Evolutionary conservation across 345 rosid species (phyloP).

Genomic region (Ricinus communis): DNA sequence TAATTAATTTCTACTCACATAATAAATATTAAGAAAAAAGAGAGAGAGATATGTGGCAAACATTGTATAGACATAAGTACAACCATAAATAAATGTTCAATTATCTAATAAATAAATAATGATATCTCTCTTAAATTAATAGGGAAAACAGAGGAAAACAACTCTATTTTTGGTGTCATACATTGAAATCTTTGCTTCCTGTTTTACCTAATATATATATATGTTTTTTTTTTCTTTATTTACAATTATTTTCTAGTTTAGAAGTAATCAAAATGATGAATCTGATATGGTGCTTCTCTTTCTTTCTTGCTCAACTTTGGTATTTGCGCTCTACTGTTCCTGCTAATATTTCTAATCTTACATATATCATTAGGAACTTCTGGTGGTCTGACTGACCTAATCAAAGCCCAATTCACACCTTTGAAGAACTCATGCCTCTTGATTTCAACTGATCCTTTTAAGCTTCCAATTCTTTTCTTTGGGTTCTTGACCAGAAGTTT

Average conservation of each 20-base stretch:
- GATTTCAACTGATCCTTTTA: conserved; percentile 75
- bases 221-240: conserved; percentile 20
- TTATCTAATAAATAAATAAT: not conserved
- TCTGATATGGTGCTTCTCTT: conserved; percentile 73
- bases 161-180: conserved; percentile 12
- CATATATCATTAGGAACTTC: conserved; percentile 52
- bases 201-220: conserved; percentile 14
- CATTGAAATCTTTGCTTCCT: conserved; percentile 15
- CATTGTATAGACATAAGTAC: too few relatives aligned
- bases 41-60: too few relatives aligned
- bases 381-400: conserved; percentile 80
- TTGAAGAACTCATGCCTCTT: conserved; percentile 84
- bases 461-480: conserved; percentile 73
- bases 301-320: conserved; percentile 71
- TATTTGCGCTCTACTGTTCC: conserved; percentile 31
- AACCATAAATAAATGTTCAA: too few relatives aligned
- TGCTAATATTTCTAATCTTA: conserved; percentile 21
- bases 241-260: conserved; percentile 32
- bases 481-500: conserved; percentile 78
- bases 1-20: too few relatives aligned
- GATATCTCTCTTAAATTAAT: not conserved
- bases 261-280: conserved; percentile 76
- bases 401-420: conserved; percentile 86
- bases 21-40: too few relatives aligned
- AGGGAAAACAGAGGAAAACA: conserved; percentile 25